Base-by-base conservation (phyloP, 805 yeast species). In the Yamadazyma tumulicola region DNA sequence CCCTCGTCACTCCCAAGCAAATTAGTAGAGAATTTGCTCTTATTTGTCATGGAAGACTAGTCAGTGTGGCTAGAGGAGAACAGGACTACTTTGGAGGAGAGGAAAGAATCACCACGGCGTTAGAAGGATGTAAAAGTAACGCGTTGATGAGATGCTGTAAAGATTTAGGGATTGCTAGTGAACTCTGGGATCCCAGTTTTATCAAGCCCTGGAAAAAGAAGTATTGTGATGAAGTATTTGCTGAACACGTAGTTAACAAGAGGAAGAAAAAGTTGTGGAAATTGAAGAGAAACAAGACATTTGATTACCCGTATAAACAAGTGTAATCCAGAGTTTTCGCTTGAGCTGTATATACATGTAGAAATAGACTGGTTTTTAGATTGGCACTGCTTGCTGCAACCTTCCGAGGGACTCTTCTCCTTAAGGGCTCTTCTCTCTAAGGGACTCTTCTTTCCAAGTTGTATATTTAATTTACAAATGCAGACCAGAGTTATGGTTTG, bases 61-160 rank as follows among this genome's bases (percentile, higher is more conserved):
- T 93, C 2, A 78, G 91, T 42, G 81, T 93, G 14, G 95, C 97
- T 0, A 74, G 98, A 41, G 98, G 98, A 18, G 97, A 93, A 56
- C 97, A 89, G 61, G 89, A 85, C 47, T 93, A 84, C 55, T 93
- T 86, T 64, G 73, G 72, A 6, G 79, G 76, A 24, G 88, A 86
- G 18, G 79, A 78, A 42, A 94, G 93, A 29, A 76, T 91, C 31
- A 87, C 97, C 4, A 93, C 97, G 0, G 97, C 97, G 0, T 81
- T 94, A 26, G 98, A 93, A 61, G 98, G 98, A 8, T 91, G 97
- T 60, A 88, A 88, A 55, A 82, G 94, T 54, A 93, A 93, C 55
- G 97, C 97, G 0, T 65, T 93, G 56, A 91, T 93, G 97, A 75
- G 98, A 56, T 89, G 97, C 52, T 93, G 98, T 61, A 93, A 93